A percentile compares a stretch with the other conserved stretches of the same genome.
Conservation (phyloP, 2,329 filamentous ascomycete species). For the Colletotrichum noveboracense region DNA sequence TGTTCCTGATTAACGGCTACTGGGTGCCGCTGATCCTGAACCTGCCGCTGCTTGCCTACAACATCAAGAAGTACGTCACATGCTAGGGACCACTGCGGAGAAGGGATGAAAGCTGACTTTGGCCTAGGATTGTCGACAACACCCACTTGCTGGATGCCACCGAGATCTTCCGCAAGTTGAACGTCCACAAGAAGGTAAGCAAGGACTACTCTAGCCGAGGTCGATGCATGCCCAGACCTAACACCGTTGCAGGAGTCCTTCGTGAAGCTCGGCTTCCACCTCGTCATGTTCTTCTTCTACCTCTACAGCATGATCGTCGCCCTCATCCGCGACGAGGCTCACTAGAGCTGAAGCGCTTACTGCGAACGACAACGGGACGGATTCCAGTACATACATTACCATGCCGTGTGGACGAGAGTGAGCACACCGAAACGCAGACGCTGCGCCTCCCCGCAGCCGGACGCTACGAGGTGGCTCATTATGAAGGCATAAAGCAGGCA, state of each 20-base stretch:
- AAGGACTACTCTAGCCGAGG: rapidly evolving
- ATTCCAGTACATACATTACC: constrained; percentile 14
- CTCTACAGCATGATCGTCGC: constrained; percentile 99
- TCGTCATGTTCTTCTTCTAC: constrained; percentile 99
- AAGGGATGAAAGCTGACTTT: constrained; percentile 6
- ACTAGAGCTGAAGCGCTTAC: constrained; percentile 54
- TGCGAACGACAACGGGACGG: constrained; percentile 21
- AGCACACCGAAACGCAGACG: background rate
- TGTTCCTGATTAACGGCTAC: constrained; percentile 99
- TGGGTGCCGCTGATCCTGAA: constrained; percentile 95
- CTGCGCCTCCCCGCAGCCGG: background rate
- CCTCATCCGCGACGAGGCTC: constrained; percentile 91
- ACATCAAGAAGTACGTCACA: constrained; percentile 89
- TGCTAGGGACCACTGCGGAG: no score
- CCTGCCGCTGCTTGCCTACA: constrained; percentile 89
- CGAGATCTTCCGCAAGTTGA: constrained; percentile 98
- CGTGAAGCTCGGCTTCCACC: constrained; percentile 97
- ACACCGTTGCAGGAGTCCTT: constrained; percentile 82
- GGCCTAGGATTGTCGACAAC: constrained; percentile 87
- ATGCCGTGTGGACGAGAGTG: constrained; percentile 8
- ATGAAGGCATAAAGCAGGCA: constrained; percentile 3
- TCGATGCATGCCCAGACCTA: background rate
- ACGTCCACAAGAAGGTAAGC: constrained; percentile 95
- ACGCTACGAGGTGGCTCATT: constrained; percentile 11
- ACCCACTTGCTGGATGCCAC: constrained; percentile 96